Evolutionary conservation across 805 yeast species (phyloP).

Genomic region (Saccharomycopsis capsularis): DNA sequence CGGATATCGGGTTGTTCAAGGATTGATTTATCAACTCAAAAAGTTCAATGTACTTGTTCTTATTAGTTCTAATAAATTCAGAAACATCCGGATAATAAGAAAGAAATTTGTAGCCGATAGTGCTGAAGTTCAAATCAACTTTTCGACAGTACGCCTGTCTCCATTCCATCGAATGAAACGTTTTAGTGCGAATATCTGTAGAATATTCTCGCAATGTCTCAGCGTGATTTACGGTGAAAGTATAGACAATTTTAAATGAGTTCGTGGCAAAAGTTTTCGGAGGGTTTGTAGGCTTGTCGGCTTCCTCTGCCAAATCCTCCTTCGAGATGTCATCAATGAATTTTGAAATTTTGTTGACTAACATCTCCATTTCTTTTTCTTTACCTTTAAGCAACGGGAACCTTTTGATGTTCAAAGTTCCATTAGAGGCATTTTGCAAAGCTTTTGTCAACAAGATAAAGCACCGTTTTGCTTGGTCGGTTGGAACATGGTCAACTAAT

Average conservation of each 20-base stretch:
- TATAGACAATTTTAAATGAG: conserved; percentile 15
- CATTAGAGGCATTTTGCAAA: conserved; percentile 82
- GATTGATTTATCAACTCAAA: conserved; percentile 72
- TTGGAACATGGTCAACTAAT: conserved; percentile 26
- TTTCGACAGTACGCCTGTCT: neutral
- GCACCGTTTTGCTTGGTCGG: conserved; percentile 28
- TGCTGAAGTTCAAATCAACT: neutral
- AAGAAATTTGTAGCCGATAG: conserved; percentile 50
- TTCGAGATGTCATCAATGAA: conserved; percentile 35
- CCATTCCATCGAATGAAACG: neutral
- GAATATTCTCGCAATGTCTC: conserved; percentile 35
- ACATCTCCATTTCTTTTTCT: conserved; percentile 34
- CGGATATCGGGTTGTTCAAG: conserved; percentile 41
- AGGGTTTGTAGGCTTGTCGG: conserved; percentile 22
- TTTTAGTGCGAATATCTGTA: conserved; percentile 25
- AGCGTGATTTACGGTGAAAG: conserved; percentile 9
- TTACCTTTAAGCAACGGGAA: conserved; percentile 48
- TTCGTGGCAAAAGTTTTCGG: conserved; percentile 19
- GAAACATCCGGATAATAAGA: conserved; percentile 52
- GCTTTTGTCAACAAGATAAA: conserved; percentile 75
- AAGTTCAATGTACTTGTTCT: conserved; percentile 43
- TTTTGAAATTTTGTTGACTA: conserved; percentile 34
- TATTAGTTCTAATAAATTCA: conserved; percentile 41
- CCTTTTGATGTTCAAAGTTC: conserved; percentile 56
- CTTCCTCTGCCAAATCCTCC: neutral